These are phyloP conservation scores for Wolfiporia cocos DNA, from an alignment of 1,284 basidiomycete genomes.

Conservation along the genomic window DNA sequence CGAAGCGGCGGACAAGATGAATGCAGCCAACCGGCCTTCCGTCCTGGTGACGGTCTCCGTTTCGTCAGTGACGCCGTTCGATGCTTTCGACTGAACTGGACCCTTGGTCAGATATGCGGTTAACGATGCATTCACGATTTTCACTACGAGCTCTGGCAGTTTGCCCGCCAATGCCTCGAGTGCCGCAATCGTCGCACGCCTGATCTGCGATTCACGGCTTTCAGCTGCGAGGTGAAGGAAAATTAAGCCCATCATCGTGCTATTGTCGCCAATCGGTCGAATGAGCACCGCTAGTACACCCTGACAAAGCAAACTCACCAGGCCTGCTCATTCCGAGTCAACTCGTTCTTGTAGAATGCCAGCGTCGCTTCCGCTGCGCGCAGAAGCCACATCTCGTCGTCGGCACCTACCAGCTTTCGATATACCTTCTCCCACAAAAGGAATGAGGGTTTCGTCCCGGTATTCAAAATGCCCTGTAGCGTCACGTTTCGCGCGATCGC, in stretches of 20 bases:
- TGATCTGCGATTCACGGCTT: conserved; percentile 43
- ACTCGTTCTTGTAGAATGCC: conserved; percentile 42
- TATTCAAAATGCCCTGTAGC: conserved; percentile 38
- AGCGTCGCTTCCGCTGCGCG: conserved; percentile 55
- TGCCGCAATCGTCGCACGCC: conserved; percentile 39
- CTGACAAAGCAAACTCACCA: conserved; percentile 38
- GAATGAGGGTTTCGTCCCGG: conserved; percentile 73
- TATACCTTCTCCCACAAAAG: conserved; percentile 85
- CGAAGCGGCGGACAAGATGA: conserved; percentile 45
- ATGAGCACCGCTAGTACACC: too few species aligned
- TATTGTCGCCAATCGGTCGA: conserved; percentile 2
- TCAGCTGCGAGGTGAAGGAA: conserved; percentile 68
- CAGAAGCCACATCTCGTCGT: conserved; percentile 80
- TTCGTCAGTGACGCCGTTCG: conserved; percentile 21
- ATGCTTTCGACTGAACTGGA: conserved; percentile 12
- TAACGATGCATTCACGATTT: conserved; percentile 55
- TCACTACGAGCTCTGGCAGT: conserved; percentile 42
- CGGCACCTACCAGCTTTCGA: conserved; percentile 55
- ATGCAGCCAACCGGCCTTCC: conserved; percentile 39
- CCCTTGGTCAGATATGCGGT: conserved; percentile 33
- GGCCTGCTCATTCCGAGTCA: conserved; percentile 49
- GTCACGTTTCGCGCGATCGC: conserved; percentile 33
- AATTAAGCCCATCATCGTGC: conserved; percentile 44
- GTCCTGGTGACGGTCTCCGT: conserved; percentile 35
- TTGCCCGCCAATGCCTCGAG: conserved; percentile 31